A percentile compares a stretch with the other conserved stretches of the same genome.
phyloP scores from a whole-genome alignment of 352 stramenopile species.

The Phytophthora uliginosa region DNA sequence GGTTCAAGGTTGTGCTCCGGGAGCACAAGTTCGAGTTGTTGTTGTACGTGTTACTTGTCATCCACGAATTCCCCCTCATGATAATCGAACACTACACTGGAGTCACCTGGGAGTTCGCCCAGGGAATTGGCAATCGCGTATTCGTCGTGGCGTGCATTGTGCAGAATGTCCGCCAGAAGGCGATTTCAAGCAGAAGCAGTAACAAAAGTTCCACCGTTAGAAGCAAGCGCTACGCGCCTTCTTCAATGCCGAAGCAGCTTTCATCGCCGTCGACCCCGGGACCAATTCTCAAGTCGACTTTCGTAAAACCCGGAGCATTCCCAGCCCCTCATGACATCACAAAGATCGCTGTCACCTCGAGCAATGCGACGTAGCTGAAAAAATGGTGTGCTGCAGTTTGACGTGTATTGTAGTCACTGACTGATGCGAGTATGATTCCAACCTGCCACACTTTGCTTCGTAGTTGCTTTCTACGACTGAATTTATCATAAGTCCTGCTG shows the following conservation, averaged over 20 bases:
- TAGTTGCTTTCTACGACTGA: too few species aligned
- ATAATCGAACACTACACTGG: slow-evolving; percentile 17
- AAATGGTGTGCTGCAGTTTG: neutral
- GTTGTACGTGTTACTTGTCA: slow-evolving; percentile 20
- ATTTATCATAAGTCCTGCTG: neutral
- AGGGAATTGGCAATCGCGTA: slow-evolving; percentile 21
- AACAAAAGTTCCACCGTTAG: neutral
- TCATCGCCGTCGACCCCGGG: neutral
- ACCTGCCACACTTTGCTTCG: too few species aligned
- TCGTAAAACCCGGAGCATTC: neutral
- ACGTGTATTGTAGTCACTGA: too few species aligned
- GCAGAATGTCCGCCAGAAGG: slow-evolving; percentile 26
- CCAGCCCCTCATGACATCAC: neutral
- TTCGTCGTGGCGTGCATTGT: slow-evolving; percentile 23
- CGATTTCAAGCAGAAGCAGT: slow-evolving; percentile 4
- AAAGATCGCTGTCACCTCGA: slow-evolving; percentile 8
- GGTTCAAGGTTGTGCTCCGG: slow-evolving; percentile 4
- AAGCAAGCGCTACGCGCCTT: neutral
- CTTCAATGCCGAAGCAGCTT: neutral
- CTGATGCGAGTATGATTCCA: too few species aligned
- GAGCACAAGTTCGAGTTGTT: slow-evolving; percentile 26
- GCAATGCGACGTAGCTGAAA: neutral
- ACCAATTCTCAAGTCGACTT: neutral
- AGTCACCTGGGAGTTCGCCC: slow-evolving; percentile 26
- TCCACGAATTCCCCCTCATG: slow-evolving; percentile 28